Evolutionary conservation across 208 protist genomes (phyloP), one percentile per base, ranked within the genome.

Genomic region (Leishmania guyanensis): DNA sequence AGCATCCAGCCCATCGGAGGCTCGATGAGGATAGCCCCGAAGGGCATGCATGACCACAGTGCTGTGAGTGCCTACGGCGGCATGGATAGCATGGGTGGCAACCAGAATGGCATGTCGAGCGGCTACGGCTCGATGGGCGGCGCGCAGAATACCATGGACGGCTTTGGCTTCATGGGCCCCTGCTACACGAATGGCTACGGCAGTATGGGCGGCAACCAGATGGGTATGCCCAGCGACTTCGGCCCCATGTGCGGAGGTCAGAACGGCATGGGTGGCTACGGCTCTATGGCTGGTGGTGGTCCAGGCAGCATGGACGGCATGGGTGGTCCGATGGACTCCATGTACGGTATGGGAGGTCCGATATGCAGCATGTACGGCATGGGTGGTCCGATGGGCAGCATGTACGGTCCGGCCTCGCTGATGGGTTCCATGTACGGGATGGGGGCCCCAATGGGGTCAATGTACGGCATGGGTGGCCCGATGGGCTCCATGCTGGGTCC

Each of bases 381-480:
- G 84, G 84, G 80, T 17, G 72, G 68, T 54, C 6, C 74, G 33
- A 83, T 83, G 73, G 77, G 82, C 17, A 70, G 51, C 48, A 86
- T 86, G 83, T 86, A 86, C 79, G 86, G 85, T 68, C 74, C 75
- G 75, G 77, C 58, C 72, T 73, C 68, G 12, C 75, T 77, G 29
- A 89, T 85, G 82, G 84, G 82, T 29, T 64, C 71, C 33, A 80
- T 75, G 83, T 76, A 82, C 79, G 62, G 58, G 33, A 81, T 43
- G 72, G 29, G 10, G 16, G 72, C 46, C 14, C 46, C 46, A 14
- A 82, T 78, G 81, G 77, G 83, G 4, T 75, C 75, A 6, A 84
- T 88, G 84, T 85, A 83, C 81, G 86, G 84, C 66, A 85, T 81
- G 84, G 73, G 75, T 16, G 76, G 75, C 50, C 78, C 69, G 46